Percentiles rank a stretch among this genome's conserved stretches.
Evolutionary conservation across 352 stramenopile species (phyloP).

Genomic region (Phytophthora sp.): DNA sequence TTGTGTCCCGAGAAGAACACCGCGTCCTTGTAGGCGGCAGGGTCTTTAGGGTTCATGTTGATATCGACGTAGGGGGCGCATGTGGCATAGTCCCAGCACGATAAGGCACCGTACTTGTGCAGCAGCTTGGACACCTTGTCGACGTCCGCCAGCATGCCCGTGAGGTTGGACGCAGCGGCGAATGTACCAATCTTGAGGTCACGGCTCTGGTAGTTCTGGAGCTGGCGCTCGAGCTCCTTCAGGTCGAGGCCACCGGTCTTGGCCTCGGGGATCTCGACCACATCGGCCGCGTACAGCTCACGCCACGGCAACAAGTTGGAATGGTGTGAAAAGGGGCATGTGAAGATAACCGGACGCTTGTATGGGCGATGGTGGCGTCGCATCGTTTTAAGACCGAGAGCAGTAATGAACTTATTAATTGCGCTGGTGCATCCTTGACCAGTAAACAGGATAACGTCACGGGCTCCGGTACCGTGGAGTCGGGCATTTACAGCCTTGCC

Average conservation of each 20-base stretch:
- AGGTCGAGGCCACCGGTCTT: slow-evolving; percentile 64
- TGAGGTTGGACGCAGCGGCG: slow-evolving; percentile 95
- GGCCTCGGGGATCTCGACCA: slow-evolving; percentile 78
- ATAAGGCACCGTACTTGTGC: slow-evolving; percentile 92
- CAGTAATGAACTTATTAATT: slow-evolving; percentile 83
- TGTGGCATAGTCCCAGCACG: slow-evolving; percentile 97
- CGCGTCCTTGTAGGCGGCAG: slow-evolving; percentile 89
- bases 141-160: slow-evolving; percentile 91
- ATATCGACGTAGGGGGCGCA: slow-evolving; percentile 93
- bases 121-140: slow-evolving; percentile 89
- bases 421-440: slow-evolving; percentile 88
- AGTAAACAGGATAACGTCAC: slow-evolving; percentile 96
- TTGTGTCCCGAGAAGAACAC: slow-evolving; percentile 98
- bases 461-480: slow-evolving; percentile 77
- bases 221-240: slow-evolving; percentile 51
- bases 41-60: slow-evolving; percentile 94
- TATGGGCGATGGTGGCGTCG: slow-evolving; percentile 34
- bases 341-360: slow-evolving; percentile 87
- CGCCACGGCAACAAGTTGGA: slow-evolving; percentile 98
- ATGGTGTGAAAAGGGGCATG: slow-evolving; percentile 97
- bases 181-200: slow-evolving; percentile 90
- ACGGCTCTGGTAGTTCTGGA: slow-evolving; percentile 55
- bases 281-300: slow-evolving; percentile 83
- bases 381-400: slow-evolving; percentile 63
- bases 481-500: slow-evolving; percentile 89